Base-by-base conservation (phyloP, 768 basidiomycete genomes). In the Kwoniella dejecticola region DNA sequence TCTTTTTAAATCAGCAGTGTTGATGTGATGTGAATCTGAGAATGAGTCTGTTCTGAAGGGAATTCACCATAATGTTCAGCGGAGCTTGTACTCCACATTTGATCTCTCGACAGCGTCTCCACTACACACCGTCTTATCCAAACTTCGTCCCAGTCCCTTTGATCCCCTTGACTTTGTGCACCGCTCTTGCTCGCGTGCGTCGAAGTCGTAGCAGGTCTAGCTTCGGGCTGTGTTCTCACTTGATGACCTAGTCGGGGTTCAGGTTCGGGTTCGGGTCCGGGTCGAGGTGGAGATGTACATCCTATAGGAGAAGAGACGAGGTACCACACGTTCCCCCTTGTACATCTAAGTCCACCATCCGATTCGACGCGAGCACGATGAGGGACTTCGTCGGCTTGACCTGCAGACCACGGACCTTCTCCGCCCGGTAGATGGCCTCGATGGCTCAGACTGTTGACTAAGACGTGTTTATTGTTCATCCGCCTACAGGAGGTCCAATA, bases 101-200 rank as follows among this genome's bases (percentile, higher is more conserved):
- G 74, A 70, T 76, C 74, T 54, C 57, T 67, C 8, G 69, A 69
- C 50, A 68, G 41, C 2, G 71, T 73, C 44, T 73, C 65, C 3
- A 76, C 47, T 3, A 66, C 58, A 10, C 73, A 50, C 31, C 67
- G 42, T 24, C 66, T 53, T 26, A 71, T 11, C 66, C 66, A 68
- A 11, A 52, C 54, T 33, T 38, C 27, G 23, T 26, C 27, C 24
- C 58, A n/a, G 33, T 47, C 24, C 29, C 27, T 49, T 46, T 55
- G 2, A 21, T 24, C 60, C 38, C 47, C 38, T 49, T 10, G 13
- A 40, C 12, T 49, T 2, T n/a, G 31, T 31, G 26, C 21, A 23
- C 53, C n/a, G n/a, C n/a, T n/a, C n/a, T n/a, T n/a, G n/a, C n/a
- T n/a, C n/a, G n/a, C n/a, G n/a, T n/a, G n/a, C n/a, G n/a, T n/a